Base-by-base conservation (phyloP, 768 basidiomycete species). In the Thelephora ganbajun region DNA sequence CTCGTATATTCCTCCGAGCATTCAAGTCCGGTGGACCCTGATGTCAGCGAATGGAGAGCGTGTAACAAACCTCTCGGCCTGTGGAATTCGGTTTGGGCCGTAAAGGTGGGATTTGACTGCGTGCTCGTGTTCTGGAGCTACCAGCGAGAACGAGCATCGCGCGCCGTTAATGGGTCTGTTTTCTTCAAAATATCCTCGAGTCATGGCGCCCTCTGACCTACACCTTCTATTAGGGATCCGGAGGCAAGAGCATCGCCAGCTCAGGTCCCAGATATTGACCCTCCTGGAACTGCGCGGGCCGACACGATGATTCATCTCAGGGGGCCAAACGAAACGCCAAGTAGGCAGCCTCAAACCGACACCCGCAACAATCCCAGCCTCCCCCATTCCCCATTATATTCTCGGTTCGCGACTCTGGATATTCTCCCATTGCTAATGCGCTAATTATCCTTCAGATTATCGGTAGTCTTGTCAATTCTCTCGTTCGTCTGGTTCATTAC, bases 401-500 rank as follows among this genome's bases (percentile, higher is more conserved):
- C 56, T 37, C 60, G 58, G 63, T 61, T 37, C 22, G 58, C 53
- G 35, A 47, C 43, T 39, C 12, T 43, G 30, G 30, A 50, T 11
- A 22, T 18, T 12, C 30, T 23, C n/a, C 20, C 39, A 18, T 23
- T 20, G 3, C 11, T 19, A 44, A n/a, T 16, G 13, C 35, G n/a
- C 26, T 26, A 43, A 11, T 4, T 35, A 33, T 12, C 49, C 33
- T 49, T 0, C 46, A 81, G 83, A 37, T 57, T 86, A 46, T 76
- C 79, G 1, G 68, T 82, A 47, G 63, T 84, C 55, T 74, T 74
- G 13, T 82, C 85, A 16, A 61, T 86, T 49, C 59, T 85, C 48
- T 83, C 82, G n/a, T 58, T 90, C 7, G 77, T 72, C 48, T 91
- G 89, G 84, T 90, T 90, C 55, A 60, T 90, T 22, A 80, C 78